A percentile compares a stretch with the other conserved stretches of the same genome.
phyloP scores from a whole-genome alignment of 2,329 filamentous ascomycete species.

The Exutisphaerella laricina region DNA sequence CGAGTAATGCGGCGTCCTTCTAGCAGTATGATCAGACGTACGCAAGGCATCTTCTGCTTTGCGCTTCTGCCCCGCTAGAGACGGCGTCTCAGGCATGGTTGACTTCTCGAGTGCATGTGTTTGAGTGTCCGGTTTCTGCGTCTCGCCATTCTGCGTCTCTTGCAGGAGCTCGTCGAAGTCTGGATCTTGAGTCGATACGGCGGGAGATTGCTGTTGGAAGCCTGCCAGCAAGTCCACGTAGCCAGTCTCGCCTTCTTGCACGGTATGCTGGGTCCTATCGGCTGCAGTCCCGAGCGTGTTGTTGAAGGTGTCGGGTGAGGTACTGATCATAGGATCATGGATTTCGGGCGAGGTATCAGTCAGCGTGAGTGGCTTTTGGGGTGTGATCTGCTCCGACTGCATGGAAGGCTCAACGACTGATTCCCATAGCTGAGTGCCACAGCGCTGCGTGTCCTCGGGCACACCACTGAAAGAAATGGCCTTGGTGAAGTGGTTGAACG shows the following conservation, averaged over 20 bases:
- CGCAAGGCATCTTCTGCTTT: slow-evolving; percentile 37
- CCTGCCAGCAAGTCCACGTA: slow-evolving; percentile 30
- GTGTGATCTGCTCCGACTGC: not conserved
- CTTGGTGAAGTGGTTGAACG: slow-evolving; percentile 8
- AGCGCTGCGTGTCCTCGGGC: slow-evolving; percentile 43
- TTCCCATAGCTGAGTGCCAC: slow-evolving; percentile 43
- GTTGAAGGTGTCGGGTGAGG: slow-evolving; percentile 4
- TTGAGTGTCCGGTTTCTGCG: slow-evolving; percentile 24
- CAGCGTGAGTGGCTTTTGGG: slow-evolving; percentile 5
- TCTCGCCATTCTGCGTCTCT: slow-evolving; percentile 9
- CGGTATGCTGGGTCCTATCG: slow-evolving; percentile 11
- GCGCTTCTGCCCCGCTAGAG: slow-evolving; percentile 37
- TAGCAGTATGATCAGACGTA: slow-evolving; percentile 38
- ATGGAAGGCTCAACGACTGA: slow-evolving; percentile 23
- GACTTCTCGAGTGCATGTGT: slow-evolving; percentile 25
- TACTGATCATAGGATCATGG: not conserved
- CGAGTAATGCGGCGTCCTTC: slow-evolving; percentile 39
- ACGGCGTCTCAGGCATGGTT: slow-evolving; percentile 38
- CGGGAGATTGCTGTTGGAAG: slow-evolving; percentile 12
- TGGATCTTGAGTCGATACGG: slow-evolving; percentile 16
- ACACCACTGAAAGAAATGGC: slow-evolving; percentile 34
- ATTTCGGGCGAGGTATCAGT: slow-evolving; percentile 18
- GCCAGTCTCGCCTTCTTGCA: slow-evolving; percentile 27
- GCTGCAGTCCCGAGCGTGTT: slow-evolving; percentile 1
- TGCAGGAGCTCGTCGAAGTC: slow-evolving; percentile 24